These are phyloP conservation scores for Colletotrichum endophyticum DNA, from an alignment of 2,329 filamentous ascomycete genomes.

Conservation along the genomic window DNA sequence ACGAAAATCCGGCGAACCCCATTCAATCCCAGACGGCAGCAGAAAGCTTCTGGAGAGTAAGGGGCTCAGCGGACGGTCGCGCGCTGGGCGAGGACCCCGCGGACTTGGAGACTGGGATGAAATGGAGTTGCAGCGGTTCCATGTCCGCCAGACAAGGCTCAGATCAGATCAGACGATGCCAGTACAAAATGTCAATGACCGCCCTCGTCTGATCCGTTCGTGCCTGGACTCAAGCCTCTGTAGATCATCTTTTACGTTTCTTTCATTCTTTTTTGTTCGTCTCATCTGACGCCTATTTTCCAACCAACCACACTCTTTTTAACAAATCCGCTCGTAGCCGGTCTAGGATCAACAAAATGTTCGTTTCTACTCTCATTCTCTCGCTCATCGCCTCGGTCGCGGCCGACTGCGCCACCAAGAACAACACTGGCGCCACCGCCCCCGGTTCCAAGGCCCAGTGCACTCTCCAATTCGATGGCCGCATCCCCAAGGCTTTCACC, in stretches of 20 bases:
- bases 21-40: conserved; percentile 19
- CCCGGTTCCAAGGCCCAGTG: conserved; percentile 31
- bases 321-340: conserved; percentile 8
- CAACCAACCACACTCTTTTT: conserved; percentile 12
- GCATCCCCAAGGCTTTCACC: conserved; percentile 42
- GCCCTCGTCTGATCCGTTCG: not conserved
- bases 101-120: not conserved
- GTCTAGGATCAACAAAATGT: conserved; percentile 16
- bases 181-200: not conserved
- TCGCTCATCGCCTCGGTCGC: conserved; percentile 9
- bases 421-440: conserved; percentile 4
- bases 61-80: not conserved
- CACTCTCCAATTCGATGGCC: conserved; percentile 50
- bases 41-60: conserved; percentile 12
- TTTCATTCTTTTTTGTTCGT: conserved; percentile 14
- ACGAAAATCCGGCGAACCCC: not conserved
- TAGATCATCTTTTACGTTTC: conserved; percentile 10
- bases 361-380: conserved; percentile 13
- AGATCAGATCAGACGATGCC: conserved; percentile 7
- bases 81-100: not conserved
- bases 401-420: conserved; percentile 5
- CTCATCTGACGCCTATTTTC: conserved; percentile 1
- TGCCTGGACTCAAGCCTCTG: not conserved
- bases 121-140: not conserved
- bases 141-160: not conserved